phyloP scores from a whole-genome alignment of 148 eudicot genomes.

The Amaranthus hypochondriacus region DNA sequence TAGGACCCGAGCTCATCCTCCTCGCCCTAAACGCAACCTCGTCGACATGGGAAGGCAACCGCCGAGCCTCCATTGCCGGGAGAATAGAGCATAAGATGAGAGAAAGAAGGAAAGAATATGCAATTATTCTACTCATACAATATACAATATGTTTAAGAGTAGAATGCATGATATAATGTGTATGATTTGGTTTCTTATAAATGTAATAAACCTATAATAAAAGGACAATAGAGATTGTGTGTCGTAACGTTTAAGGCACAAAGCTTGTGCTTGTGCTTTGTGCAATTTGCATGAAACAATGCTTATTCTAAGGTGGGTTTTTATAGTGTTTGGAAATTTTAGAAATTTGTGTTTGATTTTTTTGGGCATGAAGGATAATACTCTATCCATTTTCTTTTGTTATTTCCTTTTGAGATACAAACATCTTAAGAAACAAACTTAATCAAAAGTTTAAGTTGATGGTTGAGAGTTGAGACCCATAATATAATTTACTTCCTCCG shows the following conservation, averaged over 20 bases:
- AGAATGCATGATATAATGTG: background rate
- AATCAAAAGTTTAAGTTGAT: too few relatives aligned
- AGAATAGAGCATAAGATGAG: conserved; percentile 14
- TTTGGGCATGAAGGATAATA: conserved; percentile 7
- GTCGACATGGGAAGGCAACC: background rate
- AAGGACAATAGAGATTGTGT: conserved; percentile 22
- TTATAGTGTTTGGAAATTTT: conserved; percentile 10
- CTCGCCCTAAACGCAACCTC: conserved; percentile 7
- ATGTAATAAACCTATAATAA: background rate
- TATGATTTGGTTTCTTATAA: background rate
- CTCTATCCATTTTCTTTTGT: too few relatives aligned
- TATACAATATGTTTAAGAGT: background rate
- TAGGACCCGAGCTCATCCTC: conserved; percentile 31
- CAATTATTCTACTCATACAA: conserved; percentile 13
- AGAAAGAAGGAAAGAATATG: conserved; percentile 17
- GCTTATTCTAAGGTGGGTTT: conserved; percentile 7
- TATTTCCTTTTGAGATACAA: too few relatives aligned
- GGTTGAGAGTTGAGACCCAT: too few relatives aligned
- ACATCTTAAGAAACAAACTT: too few relatives aligned
- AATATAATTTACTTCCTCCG: too few relatives aligned
- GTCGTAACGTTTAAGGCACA: conserved; percentile 31
- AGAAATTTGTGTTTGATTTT: conserved; percentile 15
- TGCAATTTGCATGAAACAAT: conserved; percentile 22
- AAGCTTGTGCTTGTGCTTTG: conserved; percentile 28
- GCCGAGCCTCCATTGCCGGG: conserved; percentile 10